Percentiles rank a stretch among this genome's conserved stretches.
phyloP scores from a whole-genome alignment of 2,329 filamentous ascomycete species.

The Zarea fungicola region DNA sequence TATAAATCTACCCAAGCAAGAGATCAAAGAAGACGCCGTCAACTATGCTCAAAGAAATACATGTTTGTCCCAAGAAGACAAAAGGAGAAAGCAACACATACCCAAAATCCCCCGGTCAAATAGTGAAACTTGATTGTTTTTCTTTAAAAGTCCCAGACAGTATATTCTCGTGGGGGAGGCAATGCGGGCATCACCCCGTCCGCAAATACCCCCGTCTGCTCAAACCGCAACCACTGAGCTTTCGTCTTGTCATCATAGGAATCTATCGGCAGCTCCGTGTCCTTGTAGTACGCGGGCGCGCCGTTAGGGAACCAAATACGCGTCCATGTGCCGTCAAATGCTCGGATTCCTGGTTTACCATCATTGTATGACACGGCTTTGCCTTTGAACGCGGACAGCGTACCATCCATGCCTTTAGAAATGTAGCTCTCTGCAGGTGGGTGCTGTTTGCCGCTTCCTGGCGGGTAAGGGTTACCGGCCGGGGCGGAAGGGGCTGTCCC shows the following conservation, averaged over 20 bases:
- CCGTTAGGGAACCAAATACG: constrained; percentile 72
- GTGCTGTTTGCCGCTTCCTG: constrained; percentile 39
- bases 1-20: not conserved
- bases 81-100: too few relatives aligned
- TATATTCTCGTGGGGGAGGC: constrained; percentile 74
- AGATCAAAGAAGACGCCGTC: not conserved
- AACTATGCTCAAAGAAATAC: constrained; percentile 1
- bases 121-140: too few relatives aligned
- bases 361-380: constrained; percentile 54
- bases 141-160: constrained; percentile 64
- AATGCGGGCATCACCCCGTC: constrained; percentile 69
- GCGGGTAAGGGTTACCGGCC: constrained; percentile 36
- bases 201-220: constrained; percentile 61
- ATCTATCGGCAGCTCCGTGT: constrained; percentile 55
- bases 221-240: constrained; percentile 59
- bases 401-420: constrained; percentile 36
- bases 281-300: constrained; percentile 55
- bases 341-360: constrained; percentile 43
- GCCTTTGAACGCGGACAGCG: constrained; percentile 57
- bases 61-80: too few relatives aligned
- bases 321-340: constrained; percentile 50
- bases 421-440: constrained; percentile 41
- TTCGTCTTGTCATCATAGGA: constrained; percentile 56
- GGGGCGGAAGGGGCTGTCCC: constrained; percentile 17
- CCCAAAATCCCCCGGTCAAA: too few relatives aligned